Evolutionary conservation across 179 eudicot genomes (phyloP).

Genomic region (Beta corolliflora): DNA sequence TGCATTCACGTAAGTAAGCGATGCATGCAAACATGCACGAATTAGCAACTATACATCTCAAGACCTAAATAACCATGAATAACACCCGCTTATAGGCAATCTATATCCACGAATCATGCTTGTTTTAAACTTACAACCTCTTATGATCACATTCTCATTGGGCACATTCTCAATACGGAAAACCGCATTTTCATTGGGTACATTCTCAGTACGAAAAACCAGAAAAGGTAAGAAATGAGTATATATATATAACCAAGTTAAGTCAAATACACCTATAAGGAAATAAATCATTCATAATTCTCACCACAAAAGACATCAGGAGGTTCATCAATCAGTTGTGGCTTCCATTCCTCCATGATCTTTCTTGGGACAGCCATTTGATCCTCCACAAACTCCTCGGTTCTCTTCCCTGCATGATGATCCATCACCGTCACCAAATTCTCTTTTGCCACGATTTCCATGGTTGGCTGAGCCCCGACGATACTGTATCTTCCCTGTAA

Average conservation of each 20-base stretch:
- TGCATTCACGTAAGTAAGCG: neutral
- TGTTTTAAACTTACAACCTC: neutral
- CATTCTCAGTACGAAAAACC: neutral
- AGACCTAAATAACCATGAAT: neutral
- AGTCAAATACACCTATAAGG: neutral
- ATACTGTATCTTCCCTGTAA: conserved; percentile 95
- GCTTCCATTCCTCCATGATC: conserved; percentile 92
- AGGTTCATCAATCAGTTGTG: conserved; percentile 86
- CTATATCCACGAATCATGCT: neutral
- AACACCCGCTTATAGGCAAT: neutral
- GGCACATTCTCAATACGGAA: neutral
- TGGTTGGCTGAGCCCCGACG: conserved; percentile 93
- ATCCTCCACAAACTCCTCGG: conserved; percentile 77
- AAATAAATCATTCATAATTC: conserved; percentile 22
- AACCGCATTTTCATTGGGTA: too few relatives aligned
- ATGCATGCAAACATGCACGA: neutral
- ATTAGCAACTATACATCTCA: neutral
- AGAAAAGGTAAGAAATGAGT: conserved; percentile 17
- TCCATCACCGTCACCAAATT: conserved; percentile 84
- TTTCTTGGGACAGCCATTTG: conserved; percentile 88
- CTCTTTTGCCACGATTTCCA: conserved; percentile 97
- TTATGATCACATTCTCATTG: neutral
- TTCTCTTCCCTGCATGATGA: conserved; percentile 65
- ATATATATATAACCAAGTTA: neutral
- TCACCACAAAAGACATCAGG: conserved; percentile 97